Conservation (phyloP, 257 asterid genomes). For the Solanum sparsipilum region DNA sequence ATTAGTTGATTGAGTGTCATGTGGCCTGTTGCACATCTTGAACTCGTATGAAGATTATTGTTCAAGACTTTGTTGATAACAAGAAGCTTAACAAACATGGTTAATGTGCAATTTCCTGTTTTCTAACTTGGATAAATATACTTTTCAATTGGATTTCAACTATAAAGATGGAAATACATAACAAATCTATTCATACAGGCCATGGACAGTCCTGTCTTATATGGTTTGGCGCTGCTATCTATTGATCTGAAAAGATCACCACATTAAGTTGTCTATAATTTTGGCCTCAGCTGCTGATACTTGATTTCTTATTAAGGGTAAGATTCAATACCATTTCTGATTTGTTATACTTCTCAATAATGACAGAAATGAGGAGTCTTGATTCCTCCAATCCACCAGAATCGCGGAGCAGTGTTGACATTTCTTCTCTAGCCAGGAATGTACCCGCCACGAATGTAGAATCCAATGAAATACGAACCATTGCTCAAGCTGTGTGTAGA, state of each 20-base stretch:
- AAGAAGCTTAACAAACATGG: background rate
- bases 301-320: background rate
- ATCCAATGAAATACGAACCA: background rate
- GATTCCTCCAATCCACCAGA: conserved; percentile 5
- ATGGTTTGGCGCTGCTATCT: background rate
- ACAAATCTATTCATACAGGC: background rate
- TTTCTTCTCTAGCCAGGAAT: background rate
- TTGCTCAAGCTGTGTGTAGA: background rate
- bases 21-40: background rate
- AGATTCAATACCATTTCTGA: background rate
- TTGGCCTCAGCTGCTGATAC: background rate
- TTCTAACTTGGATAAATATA: background rate
- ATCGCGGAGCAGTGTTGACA: background rate
- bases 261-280: background rate
- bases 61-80: background rate
- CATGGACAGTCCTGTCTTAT: background rate
- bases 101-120: background rate
- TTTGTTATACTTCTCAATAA: background rate
- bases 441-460: background rate
- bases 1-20: background rate
- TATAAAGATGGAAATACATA: background rate
- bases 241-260: background rate
- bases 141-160: background rate
- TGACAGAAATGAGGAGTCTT: conserved; percentile 20
- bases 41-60: background rate